Conservation (phyloP, 2,329 filamentous ascomycete species). For the Ilyonectria destructans region DNA sequence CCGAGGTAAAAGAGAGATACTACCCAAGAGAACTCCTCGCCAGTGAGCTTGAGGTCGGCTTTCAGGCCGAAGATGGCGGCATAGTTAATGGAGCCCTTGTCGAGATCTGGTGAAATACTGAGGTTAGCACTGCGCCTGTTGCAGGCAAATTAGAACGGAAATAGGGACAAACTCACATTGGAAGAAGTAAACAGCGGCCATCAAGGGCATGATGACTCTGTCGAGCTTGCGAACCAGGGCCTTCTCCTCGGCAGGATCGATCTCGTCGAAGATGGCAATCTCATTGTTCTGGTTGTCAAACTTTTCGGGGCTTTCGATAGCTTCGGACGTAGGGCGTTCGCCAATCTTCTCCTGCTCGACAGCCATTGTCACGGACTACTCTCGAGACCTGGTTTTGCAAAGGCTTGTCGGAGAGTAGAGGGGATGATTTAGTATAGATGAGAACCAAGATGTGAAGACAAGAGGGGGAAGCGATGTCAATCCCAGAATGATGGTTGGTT, state of each 20-base stretch:
- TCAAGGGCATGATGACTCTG: slow-evolving; percentile 37
- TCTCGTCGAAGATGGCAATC: slow-evolving; percentile 36
- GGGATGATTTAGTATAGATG: background rate
- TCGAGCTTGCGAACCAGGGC: slow-evolving; percentile 40
- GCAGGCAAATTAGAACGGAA: background rate
- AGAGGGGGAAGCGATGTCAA: background rate
- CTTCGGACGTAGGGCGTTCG: slow-evolving; percentile 2
- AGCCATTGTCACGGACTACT: slow-evolving; percentile 21
- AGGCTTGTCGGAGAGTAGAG: background rate
- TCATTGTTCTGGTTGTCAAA: slow-evolving; percentile 25
- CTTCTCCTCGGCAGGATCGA: slow-evolving; percentile 37
- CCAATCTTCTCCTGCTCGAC: slow-evolving; percentile 11
- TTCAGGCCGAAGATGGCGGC: slow-evolving; percentile 39
- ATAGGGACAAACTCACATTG: slow-evolving; percentile 29
- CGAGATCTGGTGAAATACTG: slow-evolving; percentile 31
- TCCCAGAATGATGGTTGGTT: background rate
- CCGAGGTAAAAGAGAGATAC: slow-evolving; percentile 42
- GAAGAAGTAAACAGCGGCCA: slow-evolving; percentile 42
- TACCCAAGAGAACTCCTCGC: slow-evolving; percentile 34
- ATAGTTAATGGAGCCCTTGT: slow-evolving; percentile 41
- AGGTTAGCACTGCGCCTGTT: background rate
- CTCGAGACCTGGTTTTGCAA: background rate
- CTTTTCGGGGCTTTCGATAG: slow-evolving; percentile 27
- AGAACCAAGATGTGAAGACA: too few relatives aligned
- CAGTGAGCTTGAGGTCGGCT: slow-evolving; percentile 30